Evolutionary conservation across 305 asterid genomes (phyloP), one percentile per base, ranked within the genome.

Genomic region (Fraxinus nigra): DNA sequence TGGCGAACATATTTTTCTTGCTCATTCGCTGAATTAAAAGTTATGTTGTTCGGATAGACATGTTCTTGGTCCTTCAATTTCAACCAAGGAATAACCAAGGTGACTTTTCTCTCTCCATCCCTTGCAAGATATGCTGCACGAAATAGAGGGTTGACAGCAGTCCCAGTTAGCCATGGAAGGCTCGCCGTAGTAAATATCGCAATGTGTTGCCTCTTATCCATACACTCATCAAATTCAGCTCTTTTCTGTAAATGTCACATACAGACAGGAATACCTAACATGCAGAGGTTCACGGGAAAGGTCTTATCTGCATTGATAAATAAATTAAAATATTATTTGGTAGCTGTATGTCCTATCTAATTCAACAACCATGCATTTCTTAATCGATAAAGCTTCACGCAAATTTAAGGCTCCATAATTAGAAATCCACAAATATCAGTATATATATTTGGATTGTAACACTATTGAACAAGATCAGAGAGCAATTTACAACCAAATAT

Each of bases 161-260:
- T 96, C 85, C 99, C 99, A 75, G 99, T 96, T 77, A 96, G 89
- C 99, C 99, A 96, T 75, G 99, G 99, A 83, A 96, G 95, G 95
- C 99, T 96, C 20, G 99, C 99, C 8, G 99, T 96, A 28, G 99
- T 93, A 86, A 93, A 96, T 85, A 96, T 92, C 35, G 93, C 92
- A 38, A 96, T 91, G 85, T 92, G 92, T 75, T 88, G 92, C 85
- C 90, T 90, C 90, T 89, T 89, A 56, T 89, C 97, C 98, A 92
- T 84, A 79, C 48, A 80, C 76, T 88, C 94, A 88, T 89, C 86
- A 79, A 84, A 72, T 70, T 80, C 34, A 38, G 79, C 28, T 78
- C 86, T 82, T 81, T 79, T 80, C 56, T 30, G 26, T 61, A 78
- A 80, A 72, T 65, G 79, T 69, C 75, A 72, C 72, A 13, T 28